Conservation (phyloP, 768 basidiomycete genomes). For the Artomyces pyxidatus region DNA sequence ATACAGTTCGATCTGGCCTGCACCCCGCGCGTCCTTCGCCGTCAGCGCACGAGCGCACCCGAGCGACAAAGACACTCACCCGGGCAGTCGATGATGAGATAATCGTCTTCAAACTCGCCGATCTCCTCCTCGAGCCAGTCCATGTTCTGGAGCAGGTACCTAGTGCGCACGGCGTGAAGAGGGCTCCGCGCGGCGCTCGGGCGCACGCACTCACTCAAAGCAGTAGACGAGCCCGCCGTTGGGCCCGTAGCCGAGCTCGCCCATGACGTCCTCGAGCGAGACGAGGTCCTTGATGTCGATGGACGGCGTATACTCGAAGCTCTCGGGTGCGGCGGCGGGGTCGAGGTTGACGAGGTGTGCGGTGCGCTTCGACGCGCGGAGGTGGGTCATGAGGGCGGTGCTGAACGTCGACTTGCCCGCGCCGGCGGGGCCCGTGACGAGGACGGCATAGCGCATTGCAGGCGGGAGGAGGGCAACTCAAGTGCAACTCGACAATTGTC, state of each 20-base stretch:
- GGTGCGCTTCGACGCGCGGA: conserved; percentile 70
- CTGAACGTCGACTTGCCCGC: conserved; percentile 97
- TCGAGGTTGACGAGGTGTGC: conserved; percentile 96
- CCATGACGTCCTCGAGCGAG: conserved; percentile 92
- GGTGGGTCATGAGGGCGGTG: conserved; percentile 80
- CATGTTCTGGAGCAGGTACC: conserved; percentile 93
- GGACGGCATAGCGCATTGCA: conserved; percentile 78
- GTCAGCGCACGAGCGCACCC: conserved; percentile 1
- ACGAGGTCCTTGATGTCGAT: conserved; percentile 94
- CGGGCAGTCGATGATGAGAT: conserved; percentile 88
- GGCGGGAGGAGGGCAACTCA: no score
- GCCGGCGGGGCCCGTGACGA: conserved; percentile 93
- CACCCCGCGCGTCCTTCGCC: conserved; percentile 2
- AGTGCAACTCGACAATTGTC: no score
- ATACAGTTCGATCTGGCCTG: conserved; percentile 97
- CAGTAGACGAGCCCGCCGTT: conserved; percentile 97
- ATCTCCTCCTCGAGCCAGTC: conserved; percentile 98
- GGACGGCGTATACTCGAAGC: conserved; percentile 86
- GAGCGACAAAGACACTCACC: conserved; percentile 34
- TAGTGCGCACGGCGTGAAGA: conserved; percentile 24
- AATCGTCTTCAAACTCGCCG: conserved; percentile 92
- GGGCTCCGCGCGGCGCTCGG: not conserved
- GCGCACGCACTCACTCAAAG: conserved; percentile 88
- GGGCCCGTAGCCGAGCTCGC: conserved; percentile 88
- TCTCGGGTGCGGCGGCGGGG: conserved; percentile 79